Conservation (phyloP, 257 asterid species). For the Craterostigma plantagineum region DNA sequence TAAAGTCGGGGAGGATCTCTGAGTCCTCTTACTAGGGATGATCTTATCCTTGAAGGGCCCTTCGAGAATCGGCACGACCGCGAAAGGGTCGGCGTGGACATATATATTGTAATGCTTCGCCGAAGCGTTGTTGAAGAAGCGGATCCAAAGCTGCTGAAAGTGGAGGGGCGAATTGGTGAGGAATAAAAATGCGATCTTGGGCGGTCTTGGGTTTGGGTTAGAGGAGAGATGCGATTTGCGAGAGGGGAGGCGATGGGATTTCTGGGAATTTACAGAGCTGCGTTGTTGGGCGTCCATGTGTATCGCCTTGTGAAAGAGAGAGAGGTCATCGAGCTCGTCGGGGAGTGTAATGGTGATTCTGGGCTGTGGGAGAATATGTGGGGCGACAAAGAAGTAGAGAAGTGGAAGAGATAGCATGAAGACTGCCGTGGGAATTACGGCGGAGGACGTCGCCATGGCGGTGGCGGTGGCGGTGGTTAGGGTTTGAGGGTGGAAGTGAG, state of each 20-base stretch:
- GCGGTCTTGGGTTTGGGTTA: conserved; percentile 44
- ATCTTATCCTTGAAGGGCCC: conserved; percentile 37
- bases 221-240: conserved; percentile 46
- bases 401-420: conserved; percentile 49
- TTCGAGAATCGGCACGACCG: conserved; percentile 18
- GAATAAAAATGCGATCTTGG: conserved; percentile 78
- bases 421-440: conserved; percentile 40
- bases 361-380: conserved; percentile 49
- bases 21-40: conserved; percentile 65
- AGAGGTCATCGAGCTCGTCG: conserved; percentile 78
- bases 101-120: conserved; percentile 46
- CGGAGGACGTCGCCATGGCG: conserved; percentile 27
- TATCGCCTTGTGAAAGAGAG: conserved; percentile 75
- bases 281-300: conserved; percentile 19
- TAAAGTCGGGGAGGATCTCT: conserved; percentile 69
- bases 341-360: conserved; percentile 51
- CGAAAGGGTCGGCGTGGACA: conserved; percentile 63
- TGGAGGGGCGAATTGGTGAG: conserved; percentile 60
- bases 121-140: conserved; percentile 35
- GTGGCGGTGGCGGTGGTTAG: no score
- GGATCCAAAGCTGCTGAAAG: conserved; percentile 66
- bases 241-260: conserved; percentile 36
- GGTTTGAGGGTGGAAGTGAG: background rate
- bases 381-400: conserved; percentile 38
- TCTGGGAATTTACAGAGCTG: conserved; percentile 23